Evolutionary conservation across 1,139 yeast species (phyloP).

Genomic region (Arxiozyma slooffiae): DNA sequence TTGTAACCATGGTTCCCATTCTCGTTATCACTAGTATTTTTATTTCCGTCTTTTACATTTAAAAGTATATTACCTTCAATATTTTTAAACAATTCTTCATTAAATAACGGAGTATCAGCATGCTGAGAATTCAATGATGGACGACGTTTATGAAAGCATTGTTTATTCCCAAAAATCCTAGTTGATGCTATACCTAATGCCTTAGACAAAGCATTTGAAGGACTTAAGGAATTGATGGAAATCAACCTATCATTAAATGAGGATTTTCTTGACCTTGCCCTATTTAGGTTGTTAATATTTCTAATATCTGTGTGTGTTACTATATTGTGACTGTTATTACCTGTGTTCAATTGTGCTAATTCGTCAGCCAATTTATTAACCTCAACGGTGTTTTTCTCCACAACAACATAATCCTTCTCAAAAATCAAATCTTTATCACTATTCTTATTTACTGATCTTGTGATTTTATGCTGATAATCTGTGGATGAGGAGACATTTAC

Average conservation of each 20-base stretch:
- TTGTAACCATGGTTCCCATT: slow-evolving; percentile 6
- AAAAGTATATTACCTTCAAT: slow-evolving; percentile 30
- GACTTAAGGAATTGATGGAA: slow-evolving; percentile 60
- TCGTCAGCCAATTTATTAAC: slow-evolving; percentile 94
- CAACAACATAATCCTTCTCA: slow-evolving; percentile 85
- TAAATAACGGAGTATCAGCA: slow-evolving; percentile 13
- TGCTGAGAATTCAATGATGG: slow-evolving; percentile 10
- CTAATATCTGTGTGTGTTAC: slow-evolving; percentile 11
- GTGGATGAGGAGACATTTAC: not conserved
- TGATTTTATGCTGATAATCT: not conserved
- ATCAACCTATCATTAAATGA: slow-evolving; percentile 47
- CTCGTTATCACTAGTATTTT: slow-evolving; percentile 4
- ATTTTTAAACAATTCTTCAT: slow-evolving; percentile 25
- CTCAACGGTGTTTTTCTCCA: slow-evolving; percentile 88
- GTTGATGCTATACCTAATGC: slow-evolving; percentile 86
- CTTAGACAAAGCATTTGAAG: slow-evolving; percentile 78
- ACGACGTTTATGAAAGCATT: slow-evolving; percentile 11
- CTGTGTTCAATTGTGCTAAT: slow-evolving; percentile 47
- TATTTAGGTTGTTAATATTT: slow-evolving; percentile 4
- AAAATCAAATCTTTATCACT: slow-evolving; percentile 22
- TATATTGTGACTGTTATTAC: slow-evolving; percentile 1
- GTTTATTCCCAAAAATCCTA: slow-evolving; percentile 58
- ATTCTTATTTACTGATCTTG: not conserved
- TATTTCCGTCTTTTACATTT: slow-evolving; percentile 21
- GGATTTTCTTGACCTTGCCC: slow-evolving; percentile 19